Evolutionary conservation across 2,329 filamentous ascomycete species (phyloP).

Genomic region (Xylaria multiplex): DNA sequence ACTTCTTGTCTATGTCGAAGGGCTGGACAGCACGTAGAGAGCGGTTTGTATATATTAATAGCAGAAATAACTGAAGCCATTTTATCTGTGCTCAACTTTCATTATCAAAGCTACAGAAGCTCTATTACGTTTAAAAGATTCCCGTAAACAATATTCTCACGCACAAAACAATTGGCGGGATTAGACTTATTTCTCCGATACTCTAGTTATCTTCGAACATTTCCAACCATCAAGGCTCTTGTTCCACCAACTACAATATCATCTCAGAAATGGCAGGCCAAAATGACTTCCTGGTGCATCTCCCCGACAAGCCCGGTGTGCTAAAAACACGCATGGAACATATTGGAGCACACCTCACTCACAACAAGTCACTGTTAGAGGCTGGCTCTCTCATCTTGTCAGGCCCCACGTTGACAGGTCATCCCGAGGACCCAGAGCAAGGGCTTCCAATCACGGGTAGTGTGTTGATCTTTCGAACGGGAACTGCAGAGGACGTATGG

Average conservation of each 20-base stretch:
- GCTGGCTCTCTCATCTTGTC: conserved; percentile 38
- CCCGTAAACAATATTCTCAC: too few relatives aligned
- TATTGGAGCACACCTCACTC: conserved; percentile 35
- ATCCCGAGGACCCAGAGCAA: conserved; percentile 32
- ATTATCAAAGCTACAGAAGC: neutral
- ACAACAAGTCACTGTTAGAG: conserved; percentile 37
- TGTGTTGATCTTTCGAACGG: conserved; percentile 35
- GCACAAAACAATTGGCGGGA: neutral
- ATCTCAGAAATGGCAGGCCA: conserved; percentile 10
- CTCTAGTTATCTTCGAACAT: neutral
- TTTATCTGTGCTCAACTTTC: neutral
- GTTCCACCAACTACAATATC: neutral
- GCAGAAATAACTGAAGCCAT: neutral
- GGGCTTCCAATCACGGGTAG: conserved; percentile 39
- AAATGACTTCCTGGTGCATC: conserved; percentile 40
- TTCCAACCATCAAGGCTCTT: neutral
- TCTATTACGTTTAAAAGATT: conserved; percentile 1
- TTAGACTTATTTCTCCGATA: neutral
- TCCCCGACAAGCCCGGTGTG: conserved; percentile 36
- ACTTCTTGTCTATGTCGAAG: neutral
- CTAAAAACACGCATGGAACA: conserved; percentile 34
- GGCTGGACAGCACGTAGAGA: neutral
- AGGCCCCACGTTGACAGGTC: conserved; percentile 35
- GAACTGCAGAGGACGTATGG: conserved; percentile 36
- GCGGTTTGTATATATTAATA: neutral